These are phyloP conservation scores for Leptomonas pyrrhocoris DNA, from an alignment of 208 protist genomes.

Conservation along the genomic window DNA sequence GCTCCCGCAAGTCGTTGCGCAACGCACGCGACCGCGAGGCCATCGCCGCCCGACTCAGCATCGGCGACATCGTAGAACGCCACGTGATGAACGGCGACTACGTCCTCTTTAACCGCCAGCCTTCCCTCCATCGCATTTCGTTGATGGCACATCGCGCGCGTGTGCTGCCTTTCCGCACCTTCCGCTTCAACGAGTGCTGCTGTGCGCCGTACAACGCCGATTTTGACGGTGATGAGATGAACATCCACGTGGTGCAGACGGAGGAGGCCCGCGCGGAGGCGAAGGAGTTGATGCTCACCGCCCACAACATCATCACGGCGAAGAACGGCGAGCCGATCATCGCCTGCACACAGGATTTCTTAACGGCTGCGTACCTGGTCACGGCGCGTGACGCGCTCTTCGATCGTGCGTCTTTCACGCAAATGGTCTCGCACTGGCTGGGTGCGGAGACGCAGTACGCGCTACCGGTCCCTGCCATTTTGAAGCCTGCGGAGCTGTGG, in stretches of 20 bases:
- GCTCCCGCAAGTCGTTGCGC: conserved; percentile 78
- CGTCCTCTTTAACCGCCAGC: conserved; percentile 99
- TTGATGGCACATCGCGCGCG: conserved; percentile 98
- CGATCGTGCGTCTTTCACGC: conserved; percentile 88
- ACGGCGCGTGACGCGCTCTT: conserved; percentile 97
- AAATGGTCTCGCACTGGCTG: conserved; percentile 92
- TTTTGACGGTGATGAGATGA: conserved; percentile 99
- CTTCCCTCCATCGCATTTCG: conserved; percentile 98
- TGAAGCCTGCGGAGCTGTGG: conserved; percentile 98
- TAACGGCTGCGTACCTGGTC: conserved; percentile 97
- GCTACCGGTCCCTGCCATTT: conserved; percentile 96
- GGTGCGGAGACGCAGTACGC: conserved; percentile 74
- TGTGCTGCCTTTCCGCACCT: conserved; percentile 97
- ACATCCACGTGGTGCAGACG: conserved; percentile 99
- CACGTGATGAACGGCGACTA: conserved; percentile 98
- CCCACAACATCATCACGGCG: conserved; percentile 98
- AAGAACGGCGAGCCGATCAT: conserved; percentile 98
- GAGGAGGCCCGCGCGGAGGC: conserved; percentile 99
- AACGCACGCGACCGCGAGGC: conserved; percentile 70
- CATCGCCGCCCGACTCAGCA: conserved; percentile 80
- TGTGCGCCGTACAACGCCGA: conserved; percentile 99
- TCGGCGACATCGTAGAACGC: conserved; percentile 99
- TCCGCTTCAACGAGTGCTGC: conserved; percentile 99
- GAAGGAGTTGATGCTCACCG: conserved; percentile 94
- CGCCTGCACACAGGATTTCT: conserved; percentile 98